Evolutionary conservation across 2,329 filamentous ascomycete species (phyloP).

Genomic region (Colletotrichum tropicicola): DNA sequence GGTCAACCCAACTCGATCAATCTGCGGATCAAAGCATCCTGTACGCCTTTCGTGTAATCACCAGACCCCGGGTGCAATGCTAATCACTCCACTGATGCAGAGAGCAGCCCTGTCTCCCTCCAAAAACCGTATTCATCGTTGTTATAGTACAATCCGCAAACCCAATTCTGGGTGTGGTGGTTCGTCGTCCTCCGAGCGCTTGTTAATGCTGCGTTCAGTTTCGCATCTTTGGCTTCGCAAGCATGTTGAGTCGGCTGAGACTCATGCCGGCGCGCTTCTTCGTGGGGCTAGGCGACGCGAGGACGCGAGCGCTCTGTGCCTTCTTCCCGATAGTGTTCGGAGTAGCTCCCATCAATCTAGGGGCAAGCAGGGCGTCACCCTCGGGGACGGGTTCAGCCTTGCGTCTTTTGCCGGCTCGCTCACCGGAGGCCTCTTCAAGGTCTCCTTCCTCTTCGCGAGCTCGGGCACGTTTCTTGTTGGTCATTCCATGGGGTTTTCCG

Average conservation of each 20-base stretch:
- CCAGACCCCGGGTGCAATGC: not conserved
- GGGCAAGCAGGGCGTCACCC: conserved; percentile 61
- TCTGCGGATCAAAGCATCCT: conserved; percentile 12
- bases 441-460: conserved; percentile 65
- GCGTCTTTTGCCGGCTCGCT: conserved; percentile 66
- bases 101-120: not conserved
- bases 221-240: conserved; percentile 67
- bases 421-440: conserved; percentile 64
- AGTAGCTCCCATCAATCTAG: conserved; percentile 51
- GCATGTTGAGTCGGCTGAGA: conserved; percentile 68
- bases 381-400: conserved; percentile 59
- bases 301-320: conserved; percentile 37
- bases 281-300: conserved; percentile 48
- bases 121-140: conserved; percentile 1
- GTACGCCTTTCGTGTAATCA: conserved; percentile 17
- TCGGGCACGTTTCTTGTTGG: conserved; percentile 73
- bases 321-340: conserved; percentile 46
- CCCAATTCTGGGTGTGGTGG: not conserved
- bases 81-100: not conserved
- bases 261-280: conserved; percentile 65
- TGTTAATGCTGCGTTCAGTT: conserved; percentile 42
- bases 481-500: conserved; percentile 69
- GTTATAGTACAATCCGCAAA: conserved; percentile 21
- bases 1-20: conserved; percentile 1
- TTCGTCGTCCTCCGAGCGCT: not conserved